Evolutionary conservation across 78 protist genomes (phyloP).

Genomic region (Dictyostelium capitatum): DNA sequence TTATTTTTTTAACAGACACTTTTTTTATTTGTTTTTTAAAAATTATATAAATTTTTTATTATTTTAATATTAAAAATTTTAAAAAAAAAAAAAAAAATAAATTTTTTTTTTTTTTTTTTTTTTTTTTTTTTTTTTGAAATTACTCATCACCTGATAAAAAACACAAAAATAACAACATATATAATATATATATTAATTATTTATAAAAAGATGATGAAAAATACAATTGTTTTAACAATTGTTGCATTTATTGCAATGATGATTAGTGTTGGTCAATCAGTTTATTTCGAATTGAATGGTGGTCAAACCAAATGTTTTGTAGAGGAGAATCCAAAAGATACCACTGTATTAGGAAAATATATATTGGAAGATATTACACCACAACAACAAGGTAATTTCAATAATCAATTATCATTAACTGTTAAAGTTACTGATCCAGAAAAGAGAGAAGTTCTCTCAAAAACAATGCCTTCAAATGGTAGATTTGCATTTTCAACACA

Average conservation of each 20-base stretch:
- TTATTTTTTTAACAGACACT: too few species aligned
- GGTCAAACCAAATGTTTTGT: slow-evolving; percentile 77
- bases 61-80: too few species aligned
- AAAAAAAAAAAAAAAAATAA: too few species aligned
- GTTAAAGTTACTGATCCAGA: slow-evolving; percentile 70
- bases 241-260: neutral
- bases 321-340: slow-evolving; percentile 77
- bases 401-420: slow-evolving; percentile 41
- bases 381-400: neutral
- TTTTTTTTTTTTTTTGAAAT: too few species aligned
- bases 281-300: slow-evolving; percentile 75
- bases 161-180: too few species aligned
- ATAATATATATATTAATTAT: too few species aligned
- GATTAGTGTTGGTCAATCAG: slow-evolving; percentile 2
- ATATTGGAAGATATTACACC: slow-evolving; percentile 60
- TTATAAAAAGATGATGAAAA: neutral
- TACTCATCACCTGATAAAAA: too few species aligned
- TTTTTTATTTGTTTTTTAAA: too few species aligned
- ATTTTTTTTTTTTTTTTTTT: too few species aligned
- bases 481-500: slow-evolving; percentile 72
- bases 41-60: too few species aligned
- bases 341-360: slow-evolving; percentile 56
- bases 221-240: too few species aligned
- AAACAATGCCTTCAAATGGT: slow-evolving; percentile 51
- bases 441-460: slow-evolving; percentile 30